Evolutionary conservation across 75 land plant genomes (phyloP).

Genomic region (Isoetes taiwanensis): DNA sequence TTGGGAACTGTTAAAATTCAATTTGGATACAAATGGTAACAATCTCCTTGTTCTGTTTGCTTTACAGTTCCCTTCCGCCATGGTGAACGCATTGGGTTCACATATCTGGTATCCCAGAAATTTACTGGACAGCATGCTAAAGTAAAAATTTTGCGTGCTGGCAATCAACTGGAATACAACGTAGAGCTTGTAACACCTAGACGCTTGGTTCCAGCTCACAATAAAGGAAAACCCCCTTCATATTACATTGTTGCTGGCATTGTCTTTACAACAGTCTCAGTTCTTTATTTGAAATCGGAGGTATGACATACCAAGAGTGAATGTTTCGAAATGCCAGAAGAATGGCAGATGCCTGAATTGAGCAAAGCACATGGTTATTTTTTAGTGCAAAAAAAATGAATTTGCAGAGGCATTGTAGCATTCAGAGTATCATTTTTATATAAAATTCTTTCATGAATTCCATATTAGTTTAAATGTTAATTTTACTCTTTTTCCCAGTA

Average conservation of each 20-base stretch:
- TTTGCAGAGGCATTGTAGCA: no score
- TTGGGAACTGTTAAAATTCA: no score
- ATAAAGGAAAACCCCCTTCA: conserved; percentile 3
- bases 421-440: no score
- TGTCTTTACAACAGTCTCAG: conserved; percentile 2
- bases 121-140: background rate
- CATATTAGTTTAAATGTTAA: no score
- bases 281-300: conserved; percentile 1
- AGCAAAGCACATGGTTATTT: no score
- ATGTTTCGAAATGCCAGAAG: background rate
- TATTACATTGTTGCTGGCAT: conserved; percentile 7
- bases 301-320: background rate
- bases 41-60: no score
- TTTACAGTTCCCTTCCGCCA: background rate
- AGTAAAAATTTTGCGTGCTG: background rate
- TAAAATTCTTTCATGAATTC: no score
- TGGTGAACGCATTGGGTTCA: conserved; percentile 2
- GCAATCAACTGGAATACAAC: background rate
- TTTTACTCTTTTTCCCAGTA: background rate
- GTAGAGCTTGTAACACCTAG: background rate
- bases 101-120: conserved; percentile 4
- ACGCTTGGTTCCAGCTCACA: conserved; percentile 7
- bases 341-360: no score
- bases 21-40: no score
- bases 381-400: no score